Conservation (phyloP, 2,329 filamentous ascomycete species). For the Xylariaceae sp. region DNA sequence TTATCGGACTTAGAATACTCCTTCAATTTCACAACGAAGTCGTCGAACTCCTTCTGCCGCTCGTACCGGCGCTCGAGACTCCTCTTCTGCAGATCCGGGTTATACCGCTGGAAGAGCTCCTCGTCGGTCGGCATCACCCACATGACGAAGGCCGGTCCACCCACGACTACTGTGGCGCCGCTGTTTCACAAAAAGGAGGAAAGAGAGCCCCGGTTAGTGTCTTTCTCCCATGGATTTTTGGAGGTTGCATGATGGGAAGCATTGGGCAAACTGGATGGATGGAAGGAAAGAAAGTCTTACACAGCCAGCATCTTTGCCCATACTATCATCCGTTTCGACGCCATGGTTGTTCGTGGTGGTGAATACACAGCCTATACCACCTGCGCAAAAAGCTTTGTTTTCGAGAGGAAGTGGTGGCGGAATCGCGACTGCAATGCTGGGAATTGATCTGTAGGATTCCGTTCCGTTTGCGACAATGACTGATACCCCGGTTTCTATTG, state of each 20-base stretch:
- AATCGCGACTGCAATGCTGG: neutral
- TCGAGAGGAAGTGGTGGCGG: neutral
- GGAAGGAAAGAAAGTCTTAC: constrained; percentile 44
- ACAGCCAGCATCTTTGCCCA: constrained; percentile 65
- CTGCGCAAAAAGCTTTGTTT: neutral
- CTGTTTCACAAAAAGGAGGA: constrained; percentile 1
- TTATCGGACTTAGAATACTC: constrained; percentile 87
- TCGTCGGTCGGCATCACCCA: constrained; percentile 82
- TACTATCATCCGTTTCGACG: constrained; percentile 45
- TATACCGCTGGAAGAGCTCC: constrained; percentile 87
- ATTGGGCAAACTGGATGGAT: constrained; percentile 3
- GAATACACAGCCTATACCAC: neutral
- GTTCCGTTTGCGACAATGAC: neutral
- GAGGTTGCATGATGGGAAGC: no score
- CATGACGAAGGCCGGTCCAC: constrained; percentile 78
- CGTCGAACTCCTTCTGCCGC: constrained; percentile 79
- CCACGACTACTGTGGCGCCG: constrained; percentile 54
- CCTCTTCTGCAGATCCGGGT: constrained; percentile 85
- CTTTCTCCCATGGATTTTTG: no score
- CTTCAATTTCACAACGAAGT: constrained; percentile 79
- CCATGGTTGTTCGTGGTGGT: constrained; percentile 28
- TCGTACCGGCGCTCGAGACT: constrained; percentile 74
- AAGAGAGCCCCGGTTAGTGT: constrained; percentile 6
- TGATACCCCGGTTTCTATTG: neutral
- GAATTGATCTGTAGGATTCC: neutral